These are phyloP conservation scores for Spergularia bocconei DNA, from an alignment of 148 eudicot species.

Conservation along the genomic window DNA sequence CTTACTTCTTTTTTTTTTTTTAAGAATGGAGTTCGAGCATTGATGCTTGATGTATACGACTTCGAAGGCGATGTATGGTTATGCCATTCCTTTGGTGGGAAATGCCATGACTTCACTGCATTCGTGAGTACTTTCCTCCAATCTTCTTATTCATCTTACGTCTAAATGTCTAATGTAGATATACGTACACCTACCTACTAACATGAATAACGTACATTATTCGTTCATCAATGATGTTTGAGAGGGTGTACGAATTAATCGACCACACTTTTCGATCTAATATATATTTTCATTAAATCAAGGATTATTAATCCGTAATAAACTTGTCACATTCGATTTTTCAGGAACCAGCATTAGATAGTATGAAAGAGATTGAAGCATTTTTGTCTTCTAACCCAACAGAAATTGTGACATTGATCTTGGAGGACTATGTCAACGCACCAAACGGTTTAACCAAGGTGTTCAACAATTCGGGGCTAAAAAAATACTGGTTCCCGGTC, in stretches of 20 bases:
- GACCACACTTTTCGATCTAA: too few relatives aligned
- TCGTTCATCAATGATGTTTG: too few relatives aligned
- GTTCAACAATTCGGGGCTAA: conserved; percentile 61
- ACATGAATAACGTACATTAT: too few relatives aligned
- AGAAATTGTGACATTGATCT: conserved; percentile 69
- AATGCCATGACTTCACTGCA: conserved; percentile 63
- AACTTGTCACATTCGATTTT: too few relatives aligned
- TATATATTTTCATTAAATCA: too few relatives aligned
- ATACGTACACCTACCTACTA: neutral
- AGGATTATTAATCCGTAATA: too few relatives aligned
- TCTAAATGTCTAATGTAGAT: too few relatives aligned
- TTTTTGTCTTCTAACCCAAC: conserved; percentile 62
- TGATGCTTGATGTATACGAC: conserved; percentile 84
- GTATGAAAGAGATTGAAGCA: conserved; percentile 60
- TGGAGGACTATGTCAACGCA: conserved; percentile 73
- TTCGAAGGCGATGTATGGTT: conserved; percentile 69
- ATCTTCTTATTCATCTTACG: neutral
- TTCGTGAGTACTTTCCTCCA: conserved; percentile 44
- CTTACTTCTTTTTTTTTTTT: too few relatives aligned
- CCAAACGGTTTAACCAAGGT: conserved; percentile 71
- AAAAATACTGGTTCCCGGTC: conserved; percentile 75
- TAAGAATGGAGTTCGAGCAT: conserved; percentile 78
- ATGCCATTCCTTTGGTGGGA: conserved; percentile 76
- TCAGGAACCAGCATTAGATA: conserved; percentile 60
- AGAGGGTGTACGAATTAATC: too few relatives aligned